Evolutionary conservation across 257 asterid genomes (phyloP).

Genomic region (Nicotiana noctiflora): DNA sequence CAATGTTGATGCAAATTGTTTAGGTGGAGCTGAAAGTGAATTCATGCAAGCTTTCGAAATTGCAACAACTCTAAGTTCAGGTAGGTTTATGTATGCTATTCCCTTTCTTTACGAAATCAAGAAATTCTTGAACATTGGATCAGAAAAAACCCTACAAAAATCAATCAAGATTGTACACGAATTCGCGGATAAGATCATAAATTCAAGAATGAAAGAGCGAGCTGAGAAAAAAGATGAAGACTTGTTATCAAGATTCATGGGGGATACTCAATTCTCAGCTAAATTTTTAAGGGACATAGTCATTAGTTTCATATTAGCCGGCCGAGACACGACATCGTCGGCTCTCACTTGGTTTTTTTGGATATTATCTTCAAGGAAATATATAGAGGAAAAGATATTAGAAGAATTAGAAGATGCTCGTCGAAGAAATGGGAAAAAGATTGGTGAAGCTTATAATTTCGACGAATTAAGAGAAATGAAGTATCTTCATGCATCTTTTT

Average conservation of each 20-base stretch:
- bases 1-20: slow-evolving; percentile 66
- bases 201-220: slow-evolving; percentile 40
- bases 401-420: slow-evolving; percentile 39
- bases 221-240: slow-evolving; percentile 47
- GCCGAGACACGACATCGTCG: slow-evolving; percentile 84
- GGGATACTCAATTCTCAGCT: slow-evolving; percentile 34
- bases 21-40: slow-evolving; percentile 64
- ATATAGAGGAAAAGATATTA: slow-evolving; percentile 40
- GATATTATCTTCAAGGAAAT: slow-evolving; percentile 50
- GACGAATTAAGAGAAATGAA: slow-evolving; percentile 80
- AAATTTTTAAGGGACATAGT: slow-evolving; percentile 68
- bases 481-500: slow-evolving; percentile 75
- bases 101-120: slow-evolving; percentile 35
- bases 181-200: slow-evolving; percentile 63
- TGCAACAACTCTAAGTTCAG: slow-evolving; percentile 67
- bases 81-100: slow-evolving; percentile 64
- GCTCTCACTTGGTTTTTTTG: slow-evolving; percentile 88
- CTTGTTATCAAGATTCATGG: slow-evolving; percentile 63
- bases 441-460: slow-evolving; percentile 36
- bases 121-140: slow-evolving; percentile 49
- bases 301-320: slow-evolving; percentile 82
- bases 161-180: slow-evolving; percentile 54
- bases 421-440: slow-evolving; percentile 7
- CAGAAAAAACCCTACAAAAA: slow-evolving; percentile 44
- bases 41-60: slow-evolving; percentile 83